phyloP scores from a whole-genome alignment of 805 yeast species.

The Torulaspora indica region DNA sequence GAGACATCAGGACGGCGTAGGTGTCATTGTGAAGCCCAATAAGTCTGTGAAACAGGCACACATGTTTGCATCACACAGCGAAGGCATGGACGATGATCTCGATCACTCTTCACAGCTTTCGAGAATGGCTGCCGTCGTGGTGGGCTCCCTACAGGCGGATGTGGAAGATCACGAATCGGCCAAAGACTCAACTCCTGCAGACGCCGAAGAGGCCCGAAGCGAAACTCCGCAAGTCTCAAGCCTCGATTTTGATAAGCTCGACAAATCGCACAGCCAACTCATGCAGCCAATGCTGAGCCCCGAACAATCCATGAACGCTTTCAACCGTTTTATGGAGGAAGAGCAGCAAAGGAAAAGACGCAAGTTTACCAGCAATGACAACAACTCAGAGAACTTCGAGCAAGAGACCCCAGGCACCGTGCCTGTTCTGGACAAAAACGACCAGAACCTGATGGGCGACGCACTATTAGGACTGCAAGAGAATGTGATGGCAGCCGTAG shows the following conservation, averaged over 20 bases:
- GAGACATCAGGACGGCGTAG: constrained; percentile 34
- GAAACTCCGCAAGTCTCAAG: constrained; percentile 2
- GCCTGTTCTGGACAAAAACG: constrained; percentile 10
- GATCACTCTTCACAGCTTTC: constrained; percentile 22
- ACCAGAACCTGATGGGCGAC: constrained; percentile 22
- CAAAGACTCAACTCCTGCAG: constrained; percentile 9
- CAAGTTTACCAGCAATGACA: constrained; percentile 10
- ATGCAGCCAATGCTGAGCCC: constrained; percentile 10
- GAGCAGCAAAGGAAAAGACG: constrained; percentile 19
- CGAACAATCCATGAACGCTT: constrained; percentile 26
- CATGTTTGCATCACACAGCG: constrained; percentile 22
- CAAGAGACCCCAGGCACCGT: constrained; percentile 12
- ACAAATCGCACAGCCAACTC: constrained; percentile 3
- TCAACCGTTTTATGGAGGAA: constrained; percentile 27
- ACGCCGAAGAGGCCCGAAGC: constrained; percentile 1
- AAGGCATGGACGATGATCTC: constrained; percentile 12
- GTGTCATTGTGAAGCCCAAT: constrained; percentile 27
- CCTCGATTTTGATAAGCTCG: constrained; percentile 5
- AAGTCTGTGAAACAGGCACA: constrained; percentile 26
- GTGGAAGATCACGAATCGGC: constrained; percentile 5
- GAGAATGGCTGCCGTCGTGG: constrained; percentile 29
- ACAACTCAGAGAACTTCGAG: not conserved
- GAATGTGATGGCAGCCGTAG: constrained; percentile 30
- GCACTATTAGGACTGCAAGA: constrained; percentile 28
- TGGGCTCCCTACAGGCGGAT: constrained; percentile 23